Evolutionary conservation across 768 basidiomycete species (phyloP), one percentile per base, ranked within the genome.

Genomic region (Heimioporus sp.): DNA sequence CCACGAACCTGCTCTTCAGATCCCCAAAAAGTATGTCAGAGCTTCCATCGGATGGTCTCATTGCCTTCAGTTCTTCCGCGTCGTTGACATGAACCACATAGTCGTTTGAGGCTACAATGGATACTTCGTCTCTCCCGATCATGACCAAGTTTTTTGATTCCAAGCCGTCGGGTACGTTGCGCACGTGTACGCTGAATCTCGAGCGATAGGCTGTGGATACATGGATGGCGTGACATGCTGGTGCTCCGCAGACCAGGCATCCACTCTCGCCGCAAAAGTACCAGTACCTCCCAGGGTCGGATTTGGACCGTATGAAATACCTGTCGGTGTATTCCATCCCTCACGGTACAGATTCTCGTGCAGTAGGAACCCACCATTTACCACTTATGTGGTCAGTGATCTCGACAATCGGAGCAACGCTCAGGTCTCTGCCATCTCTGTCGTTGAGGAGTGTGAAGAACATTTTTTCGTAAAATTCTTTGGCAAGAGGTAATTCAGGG

Each of bases 381-480:
- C 51, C 51, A 28, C 44, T 52, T 9, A 52, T 34, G 21, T 46
- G 51, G 31, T 52, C 51, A 17, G 38, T 41, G 19, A 52, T 12
- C 16, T 46, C 36, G n/a, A 15, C 10, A n/a, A n/a, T n/a, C n/a
- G n/a, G n/a, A n/a, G n/a, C n/a, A n/a, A n/a, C n/a, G n/a, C n/a
- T n/a, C n/a, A n/a, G n/a, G n/a, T n/a, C n/a, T n/a, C n/a, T n/a
- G n/a, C n/a, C n/a, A n/a, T n/a, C n/a, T n/a, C n/a, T n/a, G n/a
- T n/a, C n/a, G n/a, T n/a, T n/a, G n/a, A n/a, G n/a, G n/a, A n/a
- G n/a, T n/a, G n/a, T 30, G 44, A 52, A 46, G 34, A 52, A 52
- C 44, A 52, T 41, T 11, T 28, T 46, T 6, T 46, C 35, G 10
- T 13, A 11, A 38, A 40, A 51, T 19, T 21, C 10, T 13, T 17